A percentile compares a stretch with the other conserved stretches of the same genome.
phyloP scores from a whole-genome alignment of 106 monocot genomes.

The Allium cepa region DNA sequence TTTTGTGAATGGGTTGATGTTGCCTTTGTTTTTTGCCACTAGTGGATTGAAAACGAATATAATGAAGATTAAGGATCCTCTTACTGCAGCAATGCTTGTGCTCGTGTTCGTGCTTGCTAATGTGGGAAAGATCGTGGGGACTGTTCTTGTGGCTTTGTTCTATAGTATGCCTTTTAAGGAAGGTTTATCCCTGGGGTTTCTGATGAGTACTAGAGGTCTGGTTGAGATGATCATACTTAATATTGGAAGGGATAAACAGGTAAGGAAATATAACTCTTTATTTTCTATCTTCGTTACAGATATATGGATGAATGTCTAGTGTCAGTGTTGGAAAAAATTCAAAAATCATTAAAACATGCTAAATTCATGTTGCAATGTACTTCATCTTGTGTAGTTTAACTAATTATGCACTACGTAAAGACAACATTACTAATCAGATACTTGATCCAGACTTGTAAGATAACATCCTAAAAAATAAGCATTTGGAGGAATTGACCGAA shows the following conservation, averaged over 20 bases:
- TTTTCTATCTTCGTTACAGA: no score
- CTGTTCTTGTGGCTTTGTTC: conserved; percentile 17
- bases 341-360: no score
- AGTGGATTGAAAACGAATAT: conserved; percentile 30
- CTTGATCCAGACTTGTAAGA: no score
- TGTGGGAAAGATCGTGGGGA: conserved; percentile 17
- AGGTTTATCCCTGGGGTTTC: conserved; percentile 31
- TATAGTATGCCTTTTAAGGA: conserved; percentile 26
- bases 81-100: conserved; percentile 10
- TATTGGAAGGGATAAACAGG: conserved; percentile 37
- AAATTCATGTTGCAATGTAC: no score
- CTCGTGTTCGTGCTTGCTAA: conserved; percentile 9
- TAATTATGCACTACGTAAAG: no score
- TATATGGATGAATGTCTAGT: no score
- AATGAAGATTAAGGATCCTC: not conserved
- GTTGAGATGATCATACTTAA: conserved; percentile 54
- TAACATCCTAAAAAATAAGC: no score
- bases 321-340: no score
- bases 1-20: conserved; percentile 23
- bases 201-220: conserved; percentile 54
- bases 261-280: not conserved
- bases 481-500: no score
- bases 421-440: no score
- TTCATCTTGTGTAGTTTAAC: no score
- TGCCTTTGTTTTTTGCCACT: conserved; percentile 42